Evolutionary conservation across 108 stramenopile genomes (phyloP), one percentile per base, ranked within the genome.

Genomic region (Stephanodiscus minutulus): DNA sequence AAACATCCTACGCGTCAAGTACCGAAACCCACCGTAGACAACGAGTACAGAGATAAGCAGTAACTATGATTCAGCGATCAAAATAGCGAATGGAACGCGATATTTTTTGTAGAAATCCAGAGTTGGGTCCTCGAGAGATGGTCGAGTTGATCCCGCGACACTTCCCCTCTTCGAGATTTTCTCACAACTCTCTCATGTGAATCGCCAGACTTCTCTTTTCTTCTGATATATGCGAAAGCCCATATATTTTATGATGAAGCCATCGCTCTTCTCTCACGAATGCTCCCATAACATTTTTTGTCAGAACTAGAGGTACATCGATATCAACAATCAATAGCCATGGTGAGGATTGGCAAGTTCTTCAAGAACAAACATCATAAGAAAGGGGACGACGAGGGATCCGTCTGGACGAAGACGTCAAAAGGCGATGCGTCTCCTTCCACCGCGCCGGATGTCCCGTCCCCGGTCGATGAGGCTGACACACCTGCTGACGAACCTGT

Each of bases 291-390:
- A n/a, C n/a, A n/a, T n/a, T n/a, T n/a, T n/a, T n/a, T n/a, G n/a
- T n/a, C n/a, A n/a, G n/a, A n/a, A n/a, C n/a, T n/a, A n/a, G n/a
- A n/a, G n/a, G n/a, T n/a, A n/a, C n/a, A n/a, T n/a, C n/a, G n/a
- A n/a, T n/a, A 36, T 54, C 53, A 54, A 54, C 21, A 33, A 18
- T 56, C 55, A 56, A 56, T n/a, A n/a, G n/a, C 27, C 13, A 31
- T 31, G 57, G 57, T 43, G 59, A 60, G 22, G 59, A 39, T 60
- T 41, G 35, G 59, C 59, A 60, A 60, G 59, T 21, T 60, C 59
- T 60, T 60, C 9, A 41, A n/a, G n/a, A 58, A 58, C 13, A 31
- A 31, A 7, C 20, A 24, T 3, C 17, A 0, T 29, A 29, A 29
- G 17, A 31, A 12, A 33, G 55, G 4, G 29, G 8, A 27, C 4